Evolutionary conservation across 2,329 filamentous ascomycete genomes (phyloP).

Genomic region (Alternaria sp.): DNA sequence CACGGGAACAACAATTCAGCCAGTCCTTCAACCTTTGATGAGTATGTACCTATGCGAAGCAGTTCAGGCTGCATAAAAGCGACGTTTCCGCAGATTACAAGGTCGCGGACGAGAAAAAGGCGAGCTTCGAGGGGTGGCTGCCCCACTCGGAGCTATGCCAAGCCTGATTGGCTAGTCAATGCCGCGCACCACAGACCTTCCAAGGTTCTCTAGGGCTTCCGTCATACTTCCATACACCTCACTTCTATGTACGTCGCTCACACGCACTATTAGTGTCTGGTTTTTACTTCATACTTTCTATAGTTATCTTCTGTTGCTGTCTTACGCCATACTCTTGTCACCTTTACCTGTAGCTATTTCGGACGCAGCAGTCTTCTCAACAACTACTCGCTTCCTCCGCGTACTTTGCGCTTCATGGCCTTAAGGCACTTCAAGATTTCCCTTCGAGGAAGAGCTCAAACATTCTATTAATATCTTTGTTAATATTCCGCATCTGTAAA

Average conservation of each 20-base stretch:
- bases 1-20: not conserved
- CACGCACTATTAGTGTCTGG: too few relatives aligned
- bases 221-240: not conserved
- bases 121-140: not conserved
- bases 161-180: not conserved
- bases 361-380: not conserved
- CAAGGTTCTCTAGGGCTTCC: too few relatives aligned
- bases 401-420: not conserved
- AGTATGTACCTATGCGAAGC: not conserved
- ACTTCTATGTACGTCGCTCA: not conserved
- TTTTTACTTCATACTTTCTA: too few relatives aligned
- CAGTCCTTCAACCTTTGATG: not conserved
- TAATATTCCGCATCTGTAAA: too few relatives aligned
- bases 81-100: not conserved
- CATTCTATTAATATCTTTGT: too few relatives aligned
- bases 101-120: not conserved
- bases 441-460: too few relatives aligned
- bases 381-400: not conserved
- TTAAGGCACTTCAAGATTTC: too few relatives aligned
- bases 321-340: fast-evolving
- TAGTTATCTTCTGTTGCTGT: too few relatives aligned
- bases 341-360: not conserved
- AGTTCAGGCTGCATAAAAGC: not conserved
- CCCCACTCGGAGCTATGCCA: not conserved
- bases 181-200: not conserved